These are phyloP conservation scores for Lenzites betulinus DNA, from an alignment of 768 basidiomycete genomes.

Conservation along the genomic window DNA sequence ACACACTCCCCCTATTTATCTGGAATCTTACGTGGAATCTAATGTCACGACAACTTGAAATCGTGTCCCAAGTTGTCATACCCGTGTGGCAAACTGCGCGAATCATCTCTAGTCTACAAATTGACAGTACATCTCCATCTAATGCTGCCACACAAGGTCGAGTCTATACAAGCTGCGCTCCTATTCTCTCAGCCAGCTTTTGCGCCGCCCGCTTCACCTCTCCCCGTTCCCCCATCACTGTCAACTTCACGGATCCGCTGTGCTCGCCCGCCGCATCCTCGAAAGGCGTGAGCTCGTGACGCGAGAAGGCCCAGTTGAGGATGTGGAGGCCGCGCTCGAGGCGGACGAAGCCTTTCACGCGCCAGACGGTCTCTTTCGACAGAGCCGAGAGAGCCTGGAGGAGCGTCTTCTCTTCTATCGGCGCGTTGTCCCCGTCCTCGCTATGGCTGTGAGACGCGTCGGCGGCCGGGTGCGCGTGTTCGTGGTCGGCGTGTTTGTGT, in stretches of 20 bases:
- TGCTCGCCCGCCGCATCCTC: constrained; percentile 28
- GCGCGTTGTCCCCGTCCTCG: constrained; percentile 9
- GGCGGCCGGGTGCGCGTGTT: background rate
- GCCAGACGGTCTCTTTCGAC: constrained; percentile 72
- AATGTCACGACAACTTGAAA: background rate
- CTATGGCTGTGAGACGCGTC: background rate
- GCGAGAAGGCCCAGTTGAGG: constrained; percentile 93
- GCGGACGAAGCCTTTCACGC: constrained; percentile 86
- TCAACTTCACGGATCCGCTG: constrained; percentile 55
- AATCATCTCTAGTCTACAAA: background rate
- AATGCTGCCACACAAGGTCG: background rate
- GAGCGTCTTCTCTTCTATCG: constrained; percentile 43
- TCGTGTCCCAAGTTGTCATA: too few species aligned
- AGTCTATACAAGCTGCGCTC: constrained; percentile 35
- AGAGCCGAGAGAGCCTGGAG: constrained; percentile 49
- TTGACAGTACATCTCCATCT: background rate
- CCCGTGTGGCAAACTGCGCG: background rate
- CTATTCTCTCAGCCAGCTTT: constrained; percentile 52
- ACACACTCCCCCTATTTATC: background rate
- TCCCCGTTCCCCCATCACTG: constrained; percentile 91
- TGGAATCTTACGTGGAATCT: background rate
- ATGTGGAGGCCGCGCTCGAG: constrained; percentile 51
- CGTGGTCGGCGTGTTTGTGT: background rate
- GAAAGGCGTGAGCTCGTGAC: constrained; percentile 63
- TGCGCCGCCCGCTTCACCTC: constrained; percentile 64